Evolutionary conservation across 805 yeast genomes (phyloP), one percentile per base, ranked within the genome.

Genomic region (Myxozyma neglecta): DNA sequence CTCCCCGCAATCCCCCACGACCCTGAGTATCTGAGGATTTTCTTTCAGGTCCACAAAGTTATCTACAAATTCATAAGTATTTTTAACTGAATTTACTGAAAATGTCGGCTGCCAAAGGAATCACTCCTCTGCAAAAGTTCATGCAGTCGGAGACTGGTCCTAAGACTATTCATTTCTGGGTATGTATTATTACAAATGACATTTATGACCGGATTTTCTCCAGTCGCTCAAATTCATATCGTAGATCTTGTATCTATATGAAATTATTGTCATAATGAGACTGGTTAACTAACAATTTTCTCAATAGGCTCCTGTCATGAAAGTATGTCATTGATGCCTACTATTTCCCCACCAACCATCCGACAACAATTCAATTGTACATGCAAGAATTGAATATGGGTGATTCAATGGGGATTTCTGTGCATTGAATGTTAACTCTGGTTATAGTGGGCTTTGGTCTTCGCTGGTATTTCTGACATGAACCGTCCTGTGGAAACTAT

Each of bases 81-180:
- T 24, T 24, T 24, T 24, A 24, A 24, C 5, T 24, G 29, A 24
- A 51, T 39, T 18, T 6, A 2, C 10, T 8, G 18, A 53, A 42
- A 14, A 53, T 53, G 56, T 42, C 56, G 13, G 56, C 56, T 46
- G 56, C 39, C 10, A 53, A 53, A 53, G 56, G 56, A 40, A 48
- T 56, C 29, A 50, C 56, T 32, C 58, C 56, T 51, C 89, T 93
- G 75, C 77, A 82, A 63, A 82, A 89, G 71, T 90, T 86, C 72
- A 73, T 90, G 73, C 83, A 86, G 70, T 86, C 97, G 16, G 96
- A 88, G 73, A 90, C 99, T 18, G 99, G 99, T 37, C 99, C 99
- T 45, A 86, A 79, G 73, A 93, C 99, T n/a, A 92, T 94, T 59
- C 99, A 93, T 74, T 93, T 93, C 77, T 93, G 99, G 99, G 96